Evolutionary conservation across 768 basidiomycete species (phyloP).

Genomic region (Gautieria morchelliformis): DNA sequence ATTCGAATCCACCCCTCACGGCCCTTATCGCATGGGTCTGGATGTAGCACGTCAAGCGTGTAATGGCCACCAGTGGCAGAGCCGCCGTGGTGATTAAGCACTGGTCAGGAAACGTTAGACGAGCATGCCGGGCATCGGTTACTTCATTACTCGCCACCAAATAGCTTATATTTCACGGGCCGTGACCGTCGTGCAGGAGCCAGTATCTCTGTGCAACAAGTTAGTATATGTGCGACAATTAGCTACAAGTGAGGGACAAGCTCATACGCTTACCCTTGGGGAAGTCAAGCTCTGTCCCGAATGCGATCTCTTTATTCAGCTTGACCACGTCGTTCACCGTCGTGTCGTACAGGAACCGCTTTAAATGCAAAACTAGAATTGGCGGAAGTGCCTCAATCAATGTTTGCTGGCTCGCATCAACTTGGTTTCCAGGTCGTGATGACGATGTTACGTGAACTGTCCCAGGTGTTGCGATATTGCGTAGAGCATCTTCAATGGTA

Average conservation of each 20-base stretch:
- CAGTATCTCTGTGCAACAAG: conserved; percentile 42
- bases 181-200: conserved; percentile 37
- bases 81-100: conserved; percentile 86
- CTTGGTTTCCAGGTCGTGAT: conserved; percentile 42
- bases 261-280: conserved; percentile 41
- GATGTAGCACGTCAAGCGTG: conserved; percentile 82
- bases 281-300: conserved; percentile 70
- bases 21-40: conserved; percentile 39
- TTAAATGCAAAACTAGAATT: conserved; percentile 80
- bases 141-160: conserved; percentile 52
- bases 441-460: conserved; percentile 63
- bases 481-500: conserved; percentile 76
- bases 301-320: conserved; percentile 70
- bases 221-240: neutral
- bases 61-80: conserved; percentile 93
- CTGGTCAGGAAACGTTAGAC: conserved; percentile 26
- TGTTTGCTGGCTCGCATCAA: conserved; percentile 65
- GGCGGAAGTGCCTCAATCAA: conserved; percentile 79
- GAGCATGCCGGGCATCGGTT: neutral
- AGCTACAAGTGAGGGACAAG: neutral
- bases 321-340: conserved; percentile 73
- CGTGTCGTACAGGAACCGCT: conserved; percentile 83
- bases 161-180: conserved; percentile 63
- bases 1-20: conserved; percentile 84
- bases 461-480: conserved; percentile 70